These are phyloP conservation scores for Chionographis japonica DNA, from an alignment of 106 monocot species.

Conservation along the genomic window DNA sequence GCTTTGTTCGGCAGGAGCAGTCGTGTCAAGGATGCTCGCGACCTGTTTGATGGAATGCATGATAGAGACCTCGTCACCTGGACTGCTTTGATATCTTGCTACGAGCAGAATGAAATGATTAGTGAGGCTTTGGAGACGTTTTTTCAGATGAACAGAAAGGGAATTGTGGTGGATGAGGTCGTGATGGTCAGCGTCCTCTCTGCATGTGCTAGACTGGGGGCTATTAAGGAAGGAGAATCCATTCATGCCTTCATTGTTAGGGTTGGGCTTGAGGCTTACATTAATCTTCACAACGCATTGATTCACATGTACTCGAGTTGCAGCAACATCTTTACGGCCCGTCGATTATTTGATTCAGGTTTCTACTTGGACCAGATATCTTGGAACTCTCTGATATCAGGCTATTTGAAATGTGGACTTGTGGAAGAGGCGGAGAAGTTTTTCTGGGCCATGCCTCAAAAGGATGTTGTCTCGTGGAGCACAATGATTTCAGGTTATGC, in stretches of 20 bases:
- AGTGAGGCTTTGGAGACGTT: constrained; percentile 62
- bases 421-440: constrained; percentile 40
- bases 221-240: constrained; percentile 26
- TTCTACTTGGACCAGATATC: constrained; percentile 63
- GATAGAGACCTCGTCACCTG: constrained; percentile 61
- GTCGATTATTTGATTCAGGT: constrained; percentile 45
- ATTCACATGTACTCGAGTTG: constrained; percentile 76
- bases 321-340: constrained; percentile 32
- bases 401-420: constrained; percentile 55
- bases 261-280: constrained; percentile 45
- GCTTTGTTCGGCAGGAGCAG: constrained; percentile 40
- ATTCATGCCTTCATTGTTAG: constrained; percentile 58
- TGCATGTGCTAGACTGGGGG: constrained; percentile 43
- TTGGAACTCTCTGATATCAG: constrained; percentile 85
- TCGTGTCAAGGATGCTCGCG: constrained; percentile 37
- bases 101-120: constrained; percentile 66
- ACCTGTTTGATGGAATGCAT: constrained; percentile 59
- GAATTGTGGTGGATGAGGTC: constrained; percentile 56
- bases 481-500: constrained; percentile 78
- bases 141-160: constrained; percentile 29
- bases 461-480: constrained; percentile 83
- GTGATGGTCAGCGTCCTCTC: constrained; percentile 57
- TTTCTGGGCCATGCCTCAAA: constrained; percentile 54
- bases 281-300: constrained; percentile 70
- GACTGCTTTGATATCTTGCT: constrained; percentile 80